Base-by-base conservation (phyloP, 768 basidiomycete species). In the Lyophyllum decastes region DNA sequence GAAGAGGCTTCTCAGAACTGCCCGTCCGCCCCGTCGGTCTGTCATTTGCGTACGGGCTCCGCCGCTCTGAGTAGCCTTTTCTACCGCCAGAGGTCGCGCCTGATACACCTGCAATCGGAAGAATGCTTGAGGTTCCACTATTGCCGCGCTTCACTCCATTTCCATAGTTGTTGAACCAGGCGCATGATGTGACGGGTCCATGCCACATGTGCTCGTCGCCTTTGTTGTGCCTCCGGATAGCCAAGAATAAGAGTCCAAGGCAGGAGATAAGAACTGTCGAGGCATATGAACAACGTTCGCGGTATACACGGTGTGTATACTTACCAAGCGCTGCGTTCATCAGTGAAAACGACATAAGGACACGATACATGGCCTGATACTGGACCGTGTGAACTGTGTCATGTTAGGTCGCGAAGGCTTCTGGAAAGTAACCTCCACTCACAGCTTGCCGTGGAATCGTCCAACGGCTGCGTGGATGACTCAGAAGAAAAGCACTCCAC, bases 321-420 rank as follows among this genome's bases (percentile, higher is more conserved):
- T 57, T 71, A 88, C 91, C 74, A 4, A 94, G 79, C 43, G 80
- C 78, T 49, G 88, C 84, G 64, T 92, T 93, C 70, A 94, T 84
- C 54, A 93, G 72, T 6, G 92, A 84, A 72, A 93, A 93, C 17
- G 87, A 83, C 70, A 86, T 89, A 58, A 94, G 77, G 19, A 92
- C 91, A 26, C 87, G 85, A 69, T 92, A 93, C 77, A 92, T 92
- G n/a, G 91, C 90, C 62, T 92, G 92, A 70, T 88, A 94, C 59
- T 89, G 89, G 64, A 91, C 88, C 22, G 90, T 92, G 55, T 89
- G 86, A 73, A 92, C 92, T 93, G 64, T 17, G 19, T 9, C 27
- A 38, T 54, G 55, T 64, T 59, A 64, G 52, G 45, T 43, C 35
- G 49, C 56, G 57, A 49, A 59, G 11, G 22, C 21, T 30, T 35